phyloP scores from a whole-genome alignment of 805 yeast genomes.

The Geotrichum ghanense region DNA sequence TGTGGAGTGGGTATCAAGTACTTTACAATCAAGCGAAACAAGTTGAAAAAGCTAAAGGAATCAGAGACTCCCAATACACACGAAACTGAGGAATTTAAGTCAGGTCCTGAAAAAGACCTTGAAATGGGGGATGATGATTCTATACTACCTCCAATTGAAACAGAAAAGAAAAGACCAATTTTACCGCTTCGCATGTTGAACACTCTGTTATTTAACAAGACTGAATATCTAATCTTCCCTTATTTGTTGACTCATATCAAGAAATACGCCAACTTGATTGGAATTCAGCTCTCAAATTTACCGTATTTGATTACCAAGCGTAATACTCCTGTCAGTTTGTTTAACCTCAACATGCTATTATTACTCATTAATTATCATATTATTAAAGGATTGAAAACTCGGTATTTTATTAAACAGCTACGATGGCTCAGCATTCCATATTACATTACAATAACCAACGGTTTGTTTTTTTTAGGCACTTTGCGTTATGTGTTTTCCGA shows the following conservation, averaged over 20 bases:
- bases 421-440: not conserved
- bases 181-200: not conserved
- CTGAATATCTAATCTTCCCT: not conserved
- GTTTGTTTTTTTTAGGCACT: not conserved
- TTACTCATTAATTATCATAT: not conserved
- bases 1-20: constrained; percentile 1
- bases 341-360: not conserved
- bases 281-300: not conserved
- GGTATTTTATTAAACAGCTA: not conserved
- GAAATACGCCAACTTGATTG: not conserved
- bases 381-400: not conserved
- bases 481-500: not conserved
- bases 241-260: not conserved
- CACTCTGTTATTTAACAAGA: not conserved
- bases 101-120: not conserved
- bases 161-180: not conserved
- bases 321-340: not conserved
- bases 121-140: not conserved
- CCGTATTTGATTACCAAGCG: not conserved
- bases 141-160: not conserved
- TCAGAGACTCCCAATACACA: too few species aligned
- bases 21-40: not conserved
- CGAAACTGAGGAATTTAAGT: not conserved
- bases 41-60: too few species aligned
- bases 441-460: not conserved